These are phyloP conservation scores for Fusarium sororula DNA, from an alignment of 2,329 filamentous ascomycete genomes.

Conservation along the genomic window DNA sequence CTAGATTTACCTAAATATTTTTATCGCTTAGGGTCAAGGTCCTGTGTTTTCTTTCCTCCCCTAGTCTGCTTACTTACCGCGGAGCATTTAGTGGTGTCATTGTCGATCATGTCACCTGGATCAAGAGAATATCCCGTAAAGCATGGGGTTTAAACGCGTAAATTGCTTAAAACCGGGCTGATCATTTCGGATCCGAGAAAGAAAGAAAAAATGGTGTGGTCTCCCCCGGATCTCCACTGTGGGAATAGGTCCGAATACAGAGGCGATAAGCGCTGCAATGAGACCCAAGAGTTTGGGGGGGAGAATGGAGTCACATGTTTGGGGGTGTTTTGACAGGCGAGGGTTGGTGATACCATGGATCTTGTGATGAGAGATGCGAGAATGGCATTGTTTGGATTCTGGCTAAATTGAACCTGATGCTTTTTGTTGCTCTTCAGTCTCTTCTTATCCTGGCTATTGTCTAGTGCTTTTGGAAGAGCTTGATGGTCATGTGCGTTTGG, in stretches of 20 bases:
- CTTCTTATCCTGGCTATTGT: background rate
- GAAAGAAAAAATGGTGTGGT: background rate
- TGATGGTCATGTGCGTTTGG: background rate
- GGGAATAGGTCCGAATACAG: conserved; percentile 21
- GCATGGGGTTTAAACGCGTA: background rate
- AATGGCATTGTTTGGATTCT: background rate
- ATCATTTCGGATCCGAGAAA: conserved; percentile 15
- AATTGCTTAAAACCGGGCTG: background rate
- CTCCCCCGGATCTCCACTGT: conserved; percentile 29
- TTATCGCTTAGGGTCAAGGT: no score
- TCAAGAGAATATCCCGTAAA: background rate
- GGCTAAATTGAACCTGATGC: background rate
- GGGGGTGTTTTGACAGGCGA: background rate
- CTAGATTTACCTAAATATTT: no score
- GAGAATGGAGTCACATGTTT: conserved; percentile 5
- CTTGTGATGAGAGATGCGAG: background rate
- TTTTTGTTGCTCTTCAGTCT: background rate
- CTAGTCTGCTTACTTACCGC: background rate
- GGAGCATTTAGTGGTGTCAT: conserved; percentile 17
- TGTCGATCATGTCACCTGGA: conserved; percentile 3
- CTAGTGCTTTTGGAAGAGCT: background rate
- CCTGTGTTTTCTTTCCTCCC: no score
- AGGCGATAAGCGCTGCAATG: conserved; percentile 24
- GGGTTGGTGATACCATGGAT: background rate
- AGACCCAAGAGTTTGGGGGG: conserved; percentile 6